phyloP scores from a whole-genome alignment of 805 yeast genomes.

The Starmera caribaea region DNA sequence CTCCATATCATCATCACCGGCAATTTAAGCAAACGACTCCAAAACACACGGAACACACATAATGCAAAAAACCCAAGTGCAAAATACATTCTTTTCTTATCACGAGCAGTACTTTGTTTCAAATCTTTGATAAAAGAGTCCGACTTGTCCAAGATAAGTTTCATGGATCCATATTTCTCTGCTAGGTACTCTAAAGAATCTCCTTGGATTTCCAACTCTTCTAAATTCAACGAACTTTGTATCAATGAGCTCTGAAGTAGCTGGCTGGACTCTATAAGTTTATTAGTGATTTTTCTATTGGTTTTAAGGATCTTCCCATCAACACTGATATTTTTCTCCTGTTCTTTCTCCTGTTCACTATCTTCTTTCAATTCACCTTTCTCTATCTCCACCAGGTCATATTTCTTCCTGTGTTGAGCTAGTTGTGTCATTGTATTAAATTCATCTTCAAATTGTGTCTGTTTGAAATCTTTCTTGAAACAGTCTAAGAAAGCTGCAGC shows the following conservation, averaged over 20 bases:
- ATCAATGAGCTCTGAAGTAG: slow-evolving; percentile 16
- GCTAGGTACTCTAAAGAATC: slow-evolving; percentile 10
- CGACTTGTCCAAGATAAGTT: slow-evolving; percentile 12
- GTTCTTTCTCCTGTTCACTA: background rate
- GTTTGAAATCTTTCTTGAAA: slow-evolving; percentile 8
- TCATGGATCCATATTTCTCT: slow-evolving; percentile 11
- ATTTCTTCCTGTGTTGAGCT: slow-evolving; percentile 1
- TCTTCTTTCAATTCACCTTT: slow-evolving; percentile 1
- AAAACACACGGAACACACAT: slow-evolving; percentile 12
- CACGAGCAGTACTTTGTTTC: slow-evolving; percentile 13
- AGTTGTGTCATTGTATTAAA: slow-evolving; percentile 1
- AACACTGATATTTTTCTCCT: slow-evolving; percentile 2
- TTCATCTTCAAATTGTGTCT: slow-evolving; percentile 9
- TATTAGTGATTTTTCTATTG: slow-evolving; percentile 17
- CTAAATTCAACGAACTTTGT: slow-evolving; percentile 17
- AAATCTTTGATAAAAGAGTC: slow-evolving; percentile 17
- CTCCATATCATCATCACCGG: slow-evolving; percentile 10
- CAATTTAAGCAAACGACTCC: slow-evolving; percentile 13
- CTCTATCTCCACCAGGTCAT: background rate
- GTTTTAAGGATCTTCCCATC: slow-evolving; percentile 16
- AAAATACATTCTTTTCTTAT: slow-evolving; percentile 14
- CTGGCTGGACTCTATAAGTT: slow-evolving; percentile 14
- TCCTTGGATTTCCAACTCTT: slow-evolving; percentile 15
- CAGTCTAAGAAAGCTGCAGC: slow-evolving; percentile 4
- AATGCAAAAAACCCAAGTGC: slow-evolving; percentile 13